Conservation (phyloP, 2,329 filamentous ascomycete genomes). For the Beauveria varroae region DNA sequence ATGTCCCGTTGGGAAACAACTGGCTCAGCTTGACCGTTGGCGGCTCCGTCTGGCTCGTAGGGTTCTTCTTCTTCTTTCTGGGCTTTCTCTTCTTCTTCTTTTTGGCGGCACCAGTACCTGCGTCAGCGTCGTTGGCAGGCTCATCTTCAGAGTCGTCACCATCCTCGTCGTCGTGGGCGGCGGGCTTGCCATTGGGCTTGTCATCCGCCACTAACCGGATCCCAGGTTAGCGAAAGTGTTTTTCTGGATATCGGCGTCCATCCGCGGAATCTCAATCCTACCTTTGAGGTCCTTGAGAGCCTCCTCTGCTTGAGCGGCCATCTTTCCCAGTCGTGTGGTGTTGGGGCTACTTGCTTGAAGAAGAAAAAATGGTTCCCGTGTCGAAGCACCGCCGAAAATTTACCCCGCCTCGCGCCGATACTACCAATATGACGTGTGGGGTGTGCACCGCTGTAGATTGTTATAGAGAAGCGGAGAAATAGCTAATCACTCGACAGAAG, state of each 20-base stretch:
- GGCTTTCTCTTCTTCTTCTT: constrained; percentile 71
- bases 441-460: neutral
- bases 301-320: constrained; percentile 37
- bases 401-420: constrained; percentile 8
- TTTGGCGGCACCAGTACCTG: constrained; percentile 29
- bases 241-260: neutral
- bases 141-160: constrained; percentile 46
- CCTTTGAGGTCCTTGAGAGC: constrained; percentile 38
- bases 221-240: neutral
- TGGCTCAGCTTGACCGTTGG: constrained; percentile 64
- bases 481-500: neutral
- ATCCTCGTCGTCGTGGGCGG: constrained; percentile 41
- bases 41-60: constrained; percentile 65
- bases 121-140: constrained; percentile 26
- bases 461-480: neutral
- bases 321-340: constrained; percentile 22
- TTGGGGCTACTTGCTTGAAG: constrained; percentile 6
- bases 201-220: constrained; percentile 31
- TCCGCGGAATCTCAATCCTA: constrained; percentile 14
- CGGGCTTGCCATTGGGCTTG: constrained; percentile 32
- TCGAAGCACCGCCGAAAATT: constrained; percentile 5
- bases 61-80: constrained; percentile 73
- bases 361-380: constrained; percentile 5
- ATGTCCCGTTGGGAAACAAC: constrained; percentile 64
- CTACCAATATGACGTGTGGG: neutral